Percentiles rank a stretch among this genome's conserved stretches.
These are phyloP conservation scores for Ricinus communis DNA, from an alignment of 345 rosid species.

Conservation along the genomic window DNA sequence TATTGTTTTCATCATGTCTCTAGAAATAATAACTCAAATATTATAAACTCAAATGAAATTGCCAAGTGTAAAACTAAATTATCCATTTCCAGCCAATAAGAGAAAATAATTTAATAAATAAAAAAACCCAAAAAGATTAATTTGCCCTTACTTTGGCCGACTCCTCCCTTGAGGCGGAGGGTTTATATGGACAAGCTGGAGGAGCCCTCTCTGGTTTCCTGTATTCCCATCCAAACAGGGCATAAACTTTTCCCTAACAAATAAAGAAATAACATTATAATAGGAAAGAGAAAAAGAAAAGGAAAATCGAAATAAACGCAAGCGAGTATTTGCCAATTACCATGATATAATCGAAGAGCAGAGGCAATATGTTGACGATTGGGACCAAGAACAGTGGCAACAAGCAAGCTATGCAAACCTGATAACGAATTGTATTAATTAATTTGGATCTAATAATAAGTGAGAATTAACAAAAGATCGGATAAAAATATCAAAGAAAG, in stretches of 20 bases:
- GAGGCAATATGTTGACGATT: constrained; percentile 74
- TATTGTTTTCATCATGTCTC: not conserved
- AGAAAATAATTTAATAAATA: not conserved
- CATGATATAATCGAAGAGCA: constrained; percentile 61
- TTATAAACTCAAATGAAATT: too few relatives aligned
- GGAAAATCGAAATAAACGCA: not conserved
- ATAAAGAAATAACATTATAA: not conserved
- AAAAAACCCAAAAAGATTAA: too few relatives aligned
- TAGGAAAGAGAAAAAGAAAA: not conserved
- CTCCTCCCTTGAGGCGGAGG: constrained; percentile 39
- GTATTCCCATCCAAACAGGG: constrained; percentile 89
- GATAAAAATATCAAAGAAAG: not conserved
- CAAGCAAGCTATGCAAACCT: constrained; percentile 91
- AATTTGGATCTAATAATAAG: not conserved
- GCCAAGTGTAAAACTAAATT: too few relatives aligned
- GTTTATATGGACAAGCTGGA: constrained; percentile 83
- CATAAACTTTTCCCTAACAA: constrained; percentile 64
- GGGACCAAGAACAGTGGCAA: constrained; percentile 91
- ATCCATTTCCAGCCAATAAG: not conserved
- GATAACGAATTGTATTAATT: not conserved
- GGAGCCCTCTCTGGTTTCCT: constrained; percentile 83
- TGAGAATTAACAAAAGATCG: not conserved
- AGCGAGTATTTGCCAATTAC: too few relatives aligned
- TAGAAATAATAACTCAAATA: too few relatives aligned
- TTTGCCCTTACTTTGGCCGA: constrained; percentile 45